Evolutionary conservation across 805 yeast genomes (phyloP).

Genomic region (Kockiozyma suomiensis): DNA sequence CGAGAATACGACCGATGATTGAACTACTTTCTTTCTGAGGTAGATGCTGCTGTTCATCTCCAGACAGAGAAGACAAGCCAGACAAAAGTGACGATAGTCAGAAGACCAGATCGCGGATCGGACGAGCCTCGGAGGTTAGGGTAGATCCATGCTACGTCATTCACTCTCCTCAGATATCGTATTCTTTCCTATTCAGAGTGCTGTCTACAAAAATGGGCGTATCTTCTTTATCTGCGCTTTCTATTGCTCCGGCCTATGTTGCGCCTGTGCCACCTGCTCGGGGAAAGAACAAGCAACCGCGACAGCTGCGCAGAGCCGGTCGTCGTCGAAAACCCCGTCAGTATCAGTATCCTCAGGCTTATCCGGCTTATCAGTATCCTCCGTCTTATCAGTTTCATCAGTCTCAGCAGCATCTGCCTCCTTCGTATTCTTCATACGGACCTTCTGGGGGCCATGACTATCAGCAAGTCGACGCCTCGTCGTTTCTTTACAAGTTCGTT

Average conservation of each 20-base stretch:
- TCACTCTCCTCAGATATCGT: too few species aligned
- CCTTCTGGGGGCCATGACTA: neutral
- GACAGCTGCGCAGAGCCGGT: neutral
- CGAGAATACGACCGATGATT: conserved; percentile 13
- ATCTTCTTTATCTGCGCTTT: neutral
- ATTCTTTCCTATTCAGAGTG: too few species aligned
- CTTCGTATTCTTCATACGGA: too few species aligned
- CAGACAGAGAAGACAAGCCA: too few species aligned
- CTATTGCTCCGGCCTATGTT: conserved; percentile 18
- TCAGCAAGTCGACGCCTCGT: neutral
- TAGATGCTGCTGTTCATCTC: neutral
- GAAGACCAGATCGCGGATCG: too few species aligned
- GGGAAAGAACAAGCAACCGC: neutral
- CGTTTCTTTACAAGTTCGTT: neutral
- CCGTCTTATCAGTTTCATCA: too few species aligned
- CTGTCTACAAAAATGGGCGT: conserved; percentile 9
- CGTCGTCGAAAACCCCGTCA: conserved; percentile 5
- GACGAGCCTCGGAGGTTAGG: too few species aligned
- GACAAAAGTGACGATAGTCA: too few species aligned
- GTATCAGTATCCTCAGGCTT: too few species aligned
- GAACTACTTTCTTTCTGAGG: neutral
- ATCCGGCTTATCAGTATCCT: too few species aligned
- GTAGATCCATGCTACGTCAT: too few species aligned
- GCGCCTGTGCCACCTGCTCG: conserved; percentile 19
- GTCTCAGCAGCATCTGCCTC: too few species aligned